Percentiles rank a stretch among this genome's conserved stretches.
phyloP scores from a whole-genome alignment of 2,329 filamentous ascomycete genomes.

The Dactylellina drechsleri region DNA sequence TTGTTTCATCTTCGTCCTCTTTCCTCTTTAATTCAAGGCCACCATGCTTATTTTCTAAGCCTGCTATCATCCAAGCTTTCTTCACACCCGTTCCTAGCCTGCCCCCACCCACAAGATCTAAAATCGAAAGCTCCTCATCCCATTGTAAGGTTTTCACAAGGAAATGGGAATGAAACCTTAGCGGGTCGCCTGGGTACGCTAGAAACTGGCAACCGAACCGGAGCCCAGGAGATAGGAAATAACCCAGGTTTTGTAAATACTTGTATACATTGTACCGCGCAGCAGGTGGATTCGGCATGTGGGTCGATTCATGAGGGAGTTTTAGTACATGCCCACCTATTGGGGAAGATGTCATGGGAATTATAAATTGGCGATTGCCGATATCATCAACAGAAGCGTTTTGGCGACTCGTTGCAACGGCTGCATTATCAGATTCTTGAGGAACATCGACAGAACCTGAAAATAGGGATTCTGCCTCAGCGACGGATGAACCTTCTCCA shows the following conservation, averaged over 20 bases:
- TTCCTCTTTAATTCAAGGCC: neutral
- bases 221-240: slow-evolving; percentile 89
- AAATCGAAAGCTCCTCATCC: slow-evolving; percentile 84
- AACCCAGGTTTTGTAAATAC: slow-evolving; percentile 80
- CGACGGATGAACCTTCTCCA: neutral
- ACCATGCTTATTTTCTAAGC: slow-evolving; percentile 64
- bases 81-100: slow-evolving; percentile 93
- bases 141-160: slow-evolving; percentile 84
- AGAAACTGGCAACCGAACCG: slow-evolving; percentile 95
- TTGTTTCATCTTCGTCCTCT: slow-evolving; percentile 55
- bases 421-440: slow-evolving; percentile 54
- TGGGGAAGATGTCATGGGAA: slow-evolving; percentile 61
- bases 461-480: slow-evolving; percentile 18
- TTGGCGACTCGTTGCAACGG: slow-evolving; percentile 58
- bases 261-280: slow-evolving; percentile 77
- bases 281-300: slow-evolving; percentile 61
- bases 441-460: slow-evolving; percentile 17
- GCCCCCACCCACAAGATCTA: slow-evolving; percentile 86
- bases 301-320: slow-evolving; percentile 56
- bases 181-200: slow-evolving; percentile 92
- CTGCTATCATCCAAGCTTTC: slow-evolving; percentile 90
- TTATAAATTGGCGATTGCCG: slow-evolving; percentile 63
- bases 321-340: slow-evolving; percentile 63
- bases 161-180: slow-evolving; percentile 96
- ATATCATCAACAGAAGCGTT: slow-evolving; percentile 63